Evolutionary conservation across 768 basidiomycete species (phyloP).

Genomic region (Tylopilus sp.): DNA sequence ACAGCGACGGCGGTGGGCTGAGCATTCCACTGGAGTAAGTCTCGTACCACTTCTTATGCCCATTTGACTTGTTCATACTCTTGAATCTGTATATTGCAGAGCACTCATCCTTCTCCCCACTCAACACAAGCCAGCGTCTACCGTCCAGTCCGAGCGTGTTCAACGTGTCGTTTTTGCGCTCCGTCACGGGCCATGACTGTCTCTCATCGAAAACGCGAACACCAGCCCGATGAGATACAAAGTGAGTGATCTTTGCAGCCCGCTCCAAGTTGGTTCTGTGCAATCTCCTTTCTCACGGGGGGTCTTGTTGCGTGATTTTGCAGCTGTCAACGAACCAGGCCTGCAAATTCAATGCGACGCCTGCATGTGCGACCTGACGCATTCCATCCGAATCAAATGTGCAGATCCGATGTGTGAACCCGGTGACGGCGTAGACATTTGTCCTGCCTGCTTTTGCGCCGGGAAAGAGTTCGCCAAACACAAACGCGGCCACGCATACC

Average conservation of each 20-base stretch:
- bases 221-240: slow-evolving; percentile 62
- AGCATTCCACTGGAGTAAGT: slow-evolving; percentile 1
- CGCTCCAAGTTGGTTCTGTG: background rate
- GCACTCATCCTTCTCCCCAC: background rate
- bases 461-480: slow-evolving; percentile 89
- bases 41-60: background rate
- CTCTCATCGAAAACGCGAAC: slow-evolving; percentile 63
- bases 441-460: slow-evolving; percentile 87
- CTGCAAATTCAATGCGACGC: slow-evolving; percentile 81
- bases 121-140: background rate
- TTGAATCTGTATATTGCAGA: background rate
- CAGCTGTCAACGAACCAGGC: slow-evolving; percentile 79
- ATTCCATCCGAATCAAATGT: slow-evolving; percentile 96
- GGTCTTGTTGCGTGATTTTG: slow-evolving; percentile 25
- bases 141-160: background rate
- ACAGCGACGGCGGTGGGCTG: background rate
- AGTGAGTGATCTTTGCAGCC: slow-evolving; percentile 37
- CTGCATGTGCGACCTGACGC: slow-evolving; percentile 86
- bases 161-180: background rate
- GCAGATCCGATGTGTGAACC: slow-evolving; percentile 76
- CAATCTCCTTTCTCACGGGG: slow-evolving; percentile 27
- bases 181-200: slow-evolving; percentile 47
- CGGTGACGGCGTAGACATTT: slow-evolving; percentile 85
- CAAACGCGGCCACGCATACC: slow-evolving; percentile 83
- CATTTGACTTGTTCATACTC: background rate